These are phyloP conservation scores for Saccharomycopsis sp. DNA, from an alignment of 805 yeast species.

Conservation along the genomic window DNA sequence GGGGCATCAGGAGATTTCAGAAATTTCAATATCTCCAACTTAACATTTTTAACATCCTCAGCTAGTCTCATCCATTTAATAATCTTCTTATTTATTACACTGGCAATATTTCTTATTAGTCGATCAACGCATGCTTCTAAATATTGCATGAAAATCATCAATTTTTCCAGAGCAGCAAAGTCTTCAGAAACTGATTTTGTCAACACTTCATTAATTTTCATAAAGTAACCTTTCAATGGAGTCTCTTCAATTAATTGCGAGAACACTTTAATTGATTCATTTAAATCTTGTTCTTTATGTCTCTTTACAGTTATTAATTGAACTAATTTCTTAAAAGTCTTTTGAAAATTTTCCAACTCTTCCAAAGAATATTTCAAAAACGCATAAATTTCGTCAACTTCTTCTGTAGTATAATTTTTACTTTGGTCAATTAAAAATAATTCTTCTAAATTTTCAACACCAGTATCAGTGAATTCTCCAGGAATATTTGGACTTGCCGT, in stretches of 20 bases:
- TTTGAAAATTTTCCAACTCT: constrained; percentile 32
- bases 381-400: constrained; percentile 30
- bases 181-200: constrained; percentile 17
- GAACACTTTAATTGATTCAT: constrained; percentile 1
- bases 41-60: constrained; percentile 34
- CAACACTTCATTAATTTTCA: neutral
- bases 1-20: constrained; percentile 25
- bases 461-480: constrained; percentile 21
- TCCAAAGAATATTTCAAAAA: constrained; percentile 38
- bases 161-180: constrained; percentile 8
- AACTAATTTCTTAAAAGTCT: constrained; percentile 28
- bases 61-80: constrained; percentile 40
- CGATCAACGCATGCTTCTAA: constrained; percentile 23
- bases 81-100: constrained; percentile 31
- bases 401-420: constrained; percentile 21
- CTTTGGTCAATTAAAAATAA: constrained; percentile 21
- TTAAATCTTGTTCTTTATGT: constrained; percentile 13
- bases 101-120: constrained; percentile 29
- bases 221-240: constrained; percentile 6
- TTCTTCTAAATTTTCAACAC: constrained; percentile 23
- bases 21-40: constrained; percentile 27
- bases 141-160: constrained; percentile 10
- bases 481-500: constrained; percentile 17
- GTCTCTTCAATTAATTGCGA: constrained; percentile 2
- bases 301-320: constrained; percentile 27